Evolutionary conservation across 208 protist species (phyloP).

Genomic region (Phytomonas sp.): DNA sequence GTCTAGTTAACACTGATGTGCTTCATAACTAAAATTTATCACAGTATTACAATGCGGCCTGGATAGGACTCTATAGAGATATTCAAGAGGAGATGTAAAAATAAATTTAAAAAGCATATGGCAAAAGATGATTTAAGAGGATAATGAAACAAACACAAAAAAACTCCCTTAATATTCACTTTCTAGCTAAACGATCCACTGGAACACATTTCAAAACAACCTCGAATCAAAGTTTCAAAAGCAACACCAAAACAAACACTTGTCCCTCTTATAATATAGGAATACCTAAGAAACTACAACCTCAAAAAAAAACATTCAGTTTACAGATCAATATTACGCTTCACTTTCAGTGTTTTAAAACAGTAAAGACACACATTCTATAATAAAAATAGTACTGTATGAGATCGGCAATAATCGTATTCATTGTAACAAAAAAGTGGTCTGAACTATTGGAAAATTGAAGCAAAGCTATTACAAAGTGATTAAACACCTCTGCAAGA

Average conservation of each 20-base stretch:
- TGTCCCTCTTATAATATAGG: background rate
- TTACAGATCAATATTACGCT: background rate
- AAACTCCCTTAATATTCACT: background rate
- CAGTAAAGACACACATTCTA: background rate
- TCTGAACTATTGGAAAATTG: background rate
- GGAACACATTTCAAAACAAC: background rate
- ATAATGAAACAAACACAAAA: background rate
- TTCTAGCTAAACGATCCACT: background rate
- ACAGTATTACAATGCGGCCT: background rate
- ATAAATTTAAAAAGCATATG: conserved; percentile 3
- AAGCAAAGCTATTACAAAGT: background rate
- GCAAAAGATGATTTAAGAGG: background rate
- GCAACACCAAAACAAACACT: background rate
- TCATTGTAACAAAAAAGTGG: conserved; percentile 5
- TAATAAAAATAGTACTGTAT: background rate
- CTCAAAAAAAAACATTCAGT: background rate
- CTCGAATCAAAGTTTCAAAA: background rate
- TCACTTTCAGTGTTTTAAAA: background rate
- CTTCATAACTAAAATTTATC: background rate
- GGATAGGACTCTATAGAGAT: background rate
- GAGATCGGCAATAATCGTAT: background rate
- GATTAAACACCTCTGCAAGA: background rate
- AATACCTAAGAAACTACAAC: background rate
- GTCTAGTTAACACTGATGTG: background rate
- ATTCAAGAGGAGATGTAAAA: background rate